These are phyloP conservation scores for Penicillium sp. DNA, from an alignment of 2,329 filamentous ascomycete genomes.

Conservation along the genomic window DNA sequence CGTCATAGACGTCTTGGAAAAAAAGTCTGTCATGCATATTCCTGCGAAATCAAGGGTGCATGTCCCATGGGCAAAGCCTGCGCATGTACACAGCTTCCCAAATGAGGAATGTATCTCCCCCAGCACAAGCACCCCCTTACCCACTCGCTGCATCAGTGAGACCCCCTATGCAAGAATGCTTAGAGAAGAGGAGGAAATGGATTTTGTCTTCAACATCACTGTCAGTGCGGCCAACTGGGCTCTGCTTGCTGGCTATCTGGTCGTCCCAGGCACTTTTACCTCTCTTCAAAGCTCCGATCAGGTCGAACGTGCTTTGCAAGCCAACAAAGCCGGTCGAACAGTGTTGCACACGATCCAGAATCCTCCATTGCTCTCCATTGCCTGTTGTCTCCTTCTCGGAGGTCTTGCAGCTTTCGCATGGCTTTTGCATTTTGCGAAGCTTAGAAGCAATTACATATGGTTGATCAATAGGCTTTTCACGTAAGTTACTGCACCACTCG, in stretches of 20 bases:
- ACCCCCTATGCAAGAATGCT: background rate
- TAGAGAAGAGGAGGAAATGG: background rate
- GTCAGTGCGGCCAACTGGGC: background rate
- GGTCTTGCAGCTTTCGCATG: background rate
- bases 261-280: background rate
- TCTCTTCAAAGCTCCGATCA: background rate
- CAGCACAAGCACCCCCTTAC: too few relatives aligned
- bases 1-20: too few relatives aligned
- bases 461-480: slow-evolving; percentile 34
- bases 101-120: too few relatives aligned
- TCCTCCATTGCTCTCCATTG: background rate
- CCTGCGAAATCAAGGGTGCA: too few relatives aligned
- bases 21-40: too few relatives aligned
- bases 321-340: background rate
- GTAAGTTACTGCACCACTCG: background rate
- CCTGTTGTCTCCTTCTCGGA: background rate
- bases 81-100: too few relatives aligned
- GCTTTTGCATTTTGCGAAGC: slow-evolving; percentile 15
- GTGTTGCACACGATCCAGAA: background rate
- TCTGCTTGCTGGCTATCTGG: background rate
- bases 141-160: background rate
- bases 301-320: background rate
- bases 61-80: too few relatives aligned
- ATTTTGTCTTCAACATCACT: background rate
- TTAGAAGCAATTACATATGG: slow-evolving; percentile 57